phyloP scores from a whole-genome alignment of 163 green algal species.

The Scenedesmus sp. region DNA sequence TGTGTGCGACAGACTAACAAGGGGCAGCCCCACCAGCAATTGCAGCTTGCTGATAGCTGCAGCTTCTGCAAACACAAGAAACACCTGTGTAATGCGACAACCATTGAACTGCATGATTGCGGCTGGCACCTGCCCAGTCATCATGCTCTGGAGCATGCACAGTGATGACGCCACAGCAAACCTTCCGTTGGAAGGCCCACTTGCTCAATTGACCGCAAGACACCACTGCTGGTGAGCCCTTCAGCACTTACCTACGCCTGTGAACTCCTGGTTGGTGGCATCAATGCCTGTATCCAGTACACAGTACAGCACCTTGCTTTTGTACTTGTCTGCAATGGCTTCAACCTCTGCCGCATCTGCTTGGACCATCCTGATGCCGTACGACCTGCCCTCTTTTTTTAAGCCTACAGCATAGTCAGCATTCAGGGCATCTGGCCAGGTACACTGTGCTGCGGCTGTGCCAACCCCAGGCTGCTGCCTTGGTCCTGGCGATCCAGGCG shows the following conservation, averaged over 20 bases:
- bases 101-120: too few species aligned
- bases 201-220: too few species aligned
- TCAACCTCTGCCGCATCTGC: neutral
- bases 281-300: slow-evolving; percentile 44
- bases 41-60: neutral
- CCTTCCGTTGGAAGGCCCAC: too few species aligned
- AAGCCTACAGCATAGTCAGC: neutral
- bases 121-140: too few species aligned
- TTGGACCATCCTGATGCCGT: slow-evolving; percentile 22
- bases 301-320: slow-evolving; percentile 36
- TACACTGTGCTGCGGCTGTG: neutral
- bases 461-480: neutral
- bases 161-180: too few species aligned
- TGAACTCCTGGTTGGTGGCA: slow-evolving; percentile 9
- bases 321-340: neutral
- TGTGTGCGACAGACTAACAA: neutral
- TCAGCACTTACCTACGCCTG: neutral
- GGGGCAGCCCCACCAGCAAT: too few species aligned
- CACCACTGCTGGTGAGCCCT: neutral
- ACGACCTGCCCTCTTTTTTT: neutral
- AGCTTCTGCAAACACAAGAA: neutral
- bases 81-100: too few species aligned
- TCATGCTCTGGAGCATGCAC: too few species aligned
- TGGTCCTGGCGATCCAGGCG: neutral
- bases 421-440: neutral